Evolutionary conservation across 176 grass and related monocot species (phyloP).

Genomic region (Lolium multiflorum): DNA sequence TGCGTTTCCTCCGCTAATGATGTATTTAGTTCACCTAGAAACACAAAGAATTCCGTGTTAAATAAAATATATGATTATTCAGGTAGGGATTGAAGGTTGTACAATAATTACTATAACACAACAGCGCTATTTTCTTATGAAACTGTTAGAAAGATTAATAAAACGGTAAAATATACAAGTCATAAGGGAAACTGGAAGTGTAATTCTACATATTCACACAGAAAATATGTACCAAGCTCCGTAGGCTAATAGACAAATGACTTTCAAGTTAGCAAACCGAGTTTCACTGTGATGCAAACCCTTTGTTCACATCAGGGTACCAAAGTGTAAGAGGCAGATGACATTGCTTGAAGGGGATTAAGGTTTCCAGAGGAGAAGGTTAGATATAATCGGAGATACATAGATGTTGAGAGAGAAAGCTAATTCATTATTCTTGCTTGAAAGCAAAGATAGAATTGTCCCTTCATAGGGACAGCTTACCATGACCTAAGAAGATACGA

Average conservation of each 20-base stretch:
- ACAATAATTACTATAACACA: not conserved
- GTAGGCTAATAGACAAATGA: not conserved
- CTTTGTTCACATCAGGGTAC: not conserved
- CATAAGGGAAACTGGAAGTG: conserved; percentile 15
- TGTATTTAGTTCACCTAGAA: conserved; percentile 43
- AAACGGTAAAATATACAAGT: conserved; percentile 13
- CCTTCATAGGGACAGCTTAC: conserved; percentile 11
- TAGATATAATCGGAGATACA: not conserved
- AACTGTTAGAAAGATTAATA: conserved; percentile 16
- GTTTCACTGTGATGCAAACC: not conserved
- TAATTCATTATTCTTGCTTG: conserved; percentile 31
- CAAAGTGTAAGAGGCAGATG: not conserved
- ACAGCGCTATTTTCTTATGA: not conserved
- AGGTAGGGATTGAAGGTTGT: conserved; percentile 18
- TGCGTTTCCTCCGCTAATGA: conserved; percentile 40
- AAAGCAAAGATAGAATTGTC: conserved; percentile 12
- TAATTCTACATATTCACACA: conserved; percentile 27
- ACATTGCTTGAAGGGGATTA: conserved; percentile 18
- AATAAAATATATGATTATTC: conserved; percentile 28
- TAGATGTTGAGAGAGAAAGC: conserved; percentile 4
- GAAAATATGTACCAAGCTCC: not conserved
- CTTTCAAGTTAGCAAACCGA: not conserved
- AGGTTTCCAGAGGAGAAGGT: not conserved
- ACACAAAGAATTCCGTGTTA: conserved; percentile 17
- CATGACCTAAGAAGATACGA: not conserved